Percentiles rank a stretch among this genome's conserved stretches.
Conservation (phyloP, 345 rosid species). For the Gossypium turneri region DNA sequence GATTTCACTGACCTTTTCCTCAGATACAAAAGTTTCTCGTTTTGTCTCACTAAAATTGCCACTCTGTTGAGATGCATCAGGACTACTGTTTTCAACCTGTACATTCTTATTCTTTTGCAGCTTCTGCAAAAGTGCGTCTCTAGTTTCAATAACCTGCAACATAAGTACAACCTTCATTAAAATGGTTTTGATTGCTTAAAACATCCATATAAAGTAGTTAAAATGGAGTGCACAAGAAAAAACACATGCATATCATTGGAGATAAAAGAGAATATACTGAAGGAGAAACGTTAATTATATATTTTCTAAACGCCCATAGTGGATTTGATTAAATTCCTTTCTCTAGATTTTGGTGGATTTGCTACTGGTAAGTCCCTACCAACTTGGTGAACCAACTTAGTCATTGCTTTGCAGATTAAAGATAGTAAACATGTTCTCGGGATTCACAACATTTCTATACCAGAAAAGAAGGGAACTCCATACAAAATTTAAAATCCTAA, state of each 20-base stretch:
- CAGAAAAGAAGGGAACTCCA: neutral
- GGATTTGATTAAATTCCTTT: neutral
- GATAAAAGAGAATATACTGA: neutral
- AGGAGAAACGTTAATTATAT: neutral
- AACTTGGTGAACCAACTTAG: neutral
- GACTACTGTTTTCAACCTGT: constrained; percentile 19
- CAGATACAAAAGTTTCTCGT: constrained; percentile 15
- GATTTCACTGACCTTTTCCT: constrained; percentile 20
- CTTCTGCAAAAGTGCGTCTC: constrained; percentile 53
- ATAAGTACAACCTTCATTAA: neutral
- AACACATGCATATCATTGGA: neutral
- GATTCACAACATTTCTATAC: neutral
- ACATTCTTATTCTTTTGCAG: constrained; percentile 35
- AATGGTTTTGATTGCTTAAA: neutral
- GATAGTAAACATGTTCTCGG: neutral
- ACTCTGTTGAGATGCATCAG: constrained; percentile 21
- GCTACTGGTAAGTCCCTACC: neutral
- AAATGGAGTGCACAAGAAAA: neutral
- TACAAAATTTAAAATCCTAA: neutral
- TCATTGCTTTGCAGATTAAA: neutral
- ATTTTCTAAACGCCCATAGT: neutral
- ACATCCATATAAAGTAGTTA: neutral
- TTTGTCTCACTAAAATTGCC: constrained; percentile 12
- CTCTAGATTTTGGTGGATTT: neutral
- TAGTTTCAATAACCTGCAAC: constrained; percentile 51